These are phyloP conservation scores for Tuber calosporum DNA, from an alignment of 495 filamentous ascomycete species.

Conservation along the genomic window DNA sequence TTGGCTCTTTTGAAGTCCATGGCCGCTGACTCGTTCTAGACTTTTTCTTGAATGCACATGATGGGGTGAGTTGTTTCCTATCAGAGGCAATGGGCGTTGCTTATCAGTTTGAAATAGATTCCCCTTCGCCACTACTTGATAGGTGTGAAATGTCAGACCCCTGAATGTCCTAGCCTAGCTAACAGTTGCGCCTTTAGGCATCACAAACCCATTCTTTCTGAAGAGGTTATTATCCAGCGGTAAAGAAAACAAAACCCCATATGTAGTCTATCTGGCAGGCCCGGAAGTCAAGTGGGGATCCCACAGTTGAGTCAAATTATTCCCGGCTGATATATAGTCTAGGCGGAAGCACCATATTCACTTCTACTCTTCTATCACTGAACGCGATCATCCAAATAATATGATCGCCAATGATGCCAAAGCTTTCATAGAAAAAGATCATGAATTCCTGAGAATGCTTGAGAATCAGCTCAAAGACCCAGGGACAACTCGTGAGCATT, in stretches of 20 bases:
- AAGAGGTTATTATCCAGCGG: conserved; percentile 38
- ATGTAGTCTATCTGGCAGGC: conserved; percentile 40
- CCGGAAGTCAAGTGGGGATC: conserved; percentile 38
- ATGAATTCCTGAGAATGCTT: conserved; percentile 37
- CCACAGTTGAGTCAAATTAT: neutral
- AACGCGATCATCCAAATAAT: conserved; percentile 32
- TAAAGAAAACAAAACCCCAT: conserved; percentile 35
- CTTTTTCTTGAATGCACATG: conserved; percentile 38
- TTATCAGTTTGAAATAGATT: conserved; percentile 24
- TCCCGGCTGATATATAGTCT: conserved; percentile 13
- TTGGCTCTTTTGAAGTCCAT: neutral
- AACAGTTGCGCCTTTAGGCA: conserved; percentile 5
- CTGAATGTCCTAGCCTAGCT: neutral
- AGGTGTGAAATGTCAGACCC: conserved; percentile 9
- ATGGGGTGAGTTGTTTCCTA: conserved; percentile 30
- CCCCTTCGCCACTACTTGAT: conserved; percentile 41
- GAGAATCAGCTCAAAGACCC: conserved; percentile 34
- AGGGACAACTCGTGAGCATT: conserved; percentile 34
- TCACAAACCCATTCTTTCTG: conserved; percentile 41
- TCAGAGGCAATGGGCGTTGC: neutral
- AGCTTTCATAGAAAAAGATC: conserved; percentile 37
- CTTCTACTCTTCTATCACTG: conserved; percentile 36
- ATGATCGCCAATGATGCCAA: conserved; percentile 39
- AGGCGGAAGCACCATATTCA: conserved; percentile 32
- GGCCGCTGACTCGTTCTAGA: conserved; percentile 16